Conservation (phyloP, 495 filamentous ascomycete species). For the Clavariopsis aquatica region DNA sequence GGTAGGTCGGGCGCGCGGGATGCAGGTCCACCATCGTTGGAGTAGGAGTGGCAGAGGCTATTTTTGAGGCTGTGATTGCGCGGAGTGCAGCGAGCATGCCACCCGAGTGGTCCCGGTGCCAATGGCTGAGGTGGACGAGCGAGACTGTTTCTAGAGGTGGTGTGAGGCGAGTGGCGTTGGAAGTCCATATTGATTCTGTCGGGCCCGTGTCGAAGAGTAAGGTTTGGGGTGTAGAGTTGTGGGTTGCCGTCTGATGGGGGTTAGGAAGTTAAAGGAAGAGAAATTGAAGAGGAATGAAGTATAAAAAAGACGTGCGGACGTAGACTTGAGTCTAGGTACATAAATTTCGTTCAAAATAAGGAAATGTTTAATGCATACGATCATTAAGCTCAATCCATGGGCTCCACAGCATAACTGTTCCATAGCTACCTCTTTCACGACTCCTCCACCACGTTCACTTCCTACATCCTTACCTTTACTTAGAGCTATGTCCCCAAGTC, state of each 20-base stretch:
- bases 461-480: conserved; percentile 10
- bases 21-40: conserved; percentile 53
- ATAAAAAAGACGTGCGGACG: no score
- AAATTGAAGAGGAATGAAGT: no score
- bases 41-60: conserved; percentile 17
- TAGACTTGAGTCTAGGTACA: no score
- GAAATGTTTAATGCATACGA: no score
- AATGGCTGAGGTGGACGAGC: conserved; percentile 53
- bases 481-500: background rate
- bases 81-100: conserved; percentile 57
- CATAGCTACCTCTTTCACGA: conserved; percentile 32
- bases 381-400: conserved; percentile 59
- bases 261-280: background rate
- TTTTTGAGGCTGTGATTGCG: conserved; percentile 46
- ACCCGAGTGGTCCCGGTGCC: conserved; percentile 65
- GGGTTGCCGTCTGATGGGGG: conserved; percentile 53
- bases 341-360: no score
- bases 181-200: conserved; percentile 58
- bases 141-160: conserved; percentile 49
- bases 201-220: conserved; percentile 64
- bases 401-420: conserved; percentile 62
- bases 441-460: background rate
- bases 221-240: conserved; percentile 53
- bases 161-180: conserved; percentile 55
- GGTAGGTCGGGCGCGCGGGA: conserved; percentile 56